Percentiles rank a stretch among this genome's conserved stretches.
Conservation (phyloP, 2,329 filamentous ascomycete species). For the Calonectria naviculata region DNA sequence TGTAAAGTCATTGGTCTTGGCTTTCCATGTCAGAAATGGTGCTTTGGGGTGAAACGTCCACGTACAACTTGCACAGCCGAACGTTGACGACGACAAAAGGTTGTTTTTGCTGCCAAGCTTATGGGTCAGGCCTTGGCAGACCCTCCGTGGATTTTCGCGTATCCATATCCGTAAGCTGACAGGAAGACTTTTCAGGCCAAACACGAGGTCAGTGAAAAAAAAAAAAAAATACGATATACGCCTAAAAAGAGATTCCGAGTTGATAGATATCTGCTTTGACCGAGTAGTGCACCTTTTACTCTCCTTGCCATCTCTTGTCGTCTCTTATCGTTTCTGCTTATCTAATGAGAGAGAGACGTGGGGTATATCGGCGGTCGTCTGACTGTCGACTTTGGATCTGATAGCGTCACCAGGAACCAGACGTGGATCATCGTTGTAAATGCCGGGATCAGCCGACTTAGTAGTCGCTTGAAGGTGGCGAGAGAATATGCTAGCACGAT, state of each 20-base stretch:
- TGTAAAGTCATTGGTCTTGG: neutral
- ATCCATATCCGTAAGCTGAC: constrained; percentile 5
- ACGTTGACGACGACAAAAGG: constrained; percentile 18
- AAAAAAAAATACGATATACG: neutral
- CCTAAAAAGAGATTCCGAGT: neutral
- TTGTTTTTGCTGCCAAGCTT: constrained; percentile 14
- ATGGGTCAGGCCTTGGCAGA: neutral
- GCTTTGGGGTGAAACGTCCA: neutral
- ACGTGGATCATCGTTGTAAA: constrained; percentile 8
- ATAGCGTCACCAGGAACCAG: constrained; percentile 19
- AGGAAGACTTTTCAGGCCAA: neutral
- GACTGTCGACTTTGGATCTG: neutral
- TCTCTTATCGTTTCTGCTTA: neutral
- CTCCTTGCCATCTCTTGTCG: neutral
- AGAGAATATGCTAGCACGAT: neutral
- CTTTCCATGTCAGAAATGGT: neutral
- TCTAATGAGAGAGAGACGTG: neutral
- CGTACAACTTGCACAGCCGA: constrained; percentile 16
- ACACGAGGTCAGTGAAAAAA: neutral
- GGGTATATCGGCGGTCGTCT: constrained; percentile 14
- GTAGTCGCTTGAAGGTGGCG: neutral
- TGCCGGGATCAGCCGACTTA: constrained; percentile 15
- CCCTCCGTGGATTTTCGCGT: neutral
- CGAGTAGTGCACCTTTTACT: no score
- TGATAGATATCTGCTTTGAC: no score